phyloP scores from a whole-genome alignment of 2,329 filamentous ascomycete species.

The Thielaviopsis ethacetica region DNA sequence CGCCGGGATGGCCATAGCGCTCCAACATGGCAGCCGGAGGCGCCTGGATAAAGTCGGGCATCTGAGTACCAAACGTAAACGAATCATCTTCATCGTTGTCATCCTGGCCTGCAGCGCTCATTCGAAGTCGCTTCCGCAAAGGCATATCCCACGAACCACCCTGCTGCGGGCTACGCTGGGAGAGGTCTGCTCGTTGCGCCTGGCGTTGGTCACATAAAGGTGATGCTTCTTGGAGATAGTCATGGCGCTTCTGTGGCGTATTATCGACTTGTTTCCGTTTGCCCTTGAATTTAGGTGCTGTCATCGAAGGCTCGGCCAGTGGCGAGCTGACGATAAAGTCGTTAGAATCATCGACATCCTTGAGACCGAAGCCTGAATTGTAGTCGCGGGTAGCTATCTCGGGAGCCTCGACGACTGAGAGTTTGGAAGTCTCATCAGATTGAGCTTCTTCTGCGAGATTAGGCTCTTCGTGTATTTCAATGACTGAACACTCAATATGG shows the following conservation, averaged over 20 bases:
- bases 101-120: too few relatives aligned
- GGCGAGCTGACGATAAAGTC: constrained; percentile 9
- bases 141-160: background rate
- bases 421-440: background rate
- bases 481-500: background rate
- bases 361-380: too few relatives aligned
- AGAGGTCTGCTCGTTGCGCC: too few relatives aligned
- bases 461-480: background rate
- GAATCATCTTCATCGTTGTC: background rate
- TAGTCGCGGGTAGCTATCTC: background rate
- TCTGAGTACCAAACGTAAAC: background rate
- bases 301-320: constrained; percentile 7
- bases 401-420: background rate
- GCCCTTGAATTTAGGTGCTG: background rate
- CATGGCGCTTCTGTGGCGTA: background rate
- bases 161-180: background rate
- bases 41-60: background rate
- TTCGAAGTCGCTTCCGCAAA: too few relatives aligned
- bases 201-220: too few relatives aligned
- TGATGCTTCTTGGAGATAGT: background rate
- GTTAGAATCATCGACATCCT: background rate
- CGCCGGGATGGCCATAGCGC: background rate
- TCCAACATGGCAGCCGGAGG: background rate
- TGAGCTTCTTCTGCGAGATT: background rate
- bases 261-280: background rate